Percentiles rank a stretch among this genome's conserved stretches.
phyloP scores from a whole-genome alignment of 441 rosid genomes.

The Brassica hybrid region DNA sequence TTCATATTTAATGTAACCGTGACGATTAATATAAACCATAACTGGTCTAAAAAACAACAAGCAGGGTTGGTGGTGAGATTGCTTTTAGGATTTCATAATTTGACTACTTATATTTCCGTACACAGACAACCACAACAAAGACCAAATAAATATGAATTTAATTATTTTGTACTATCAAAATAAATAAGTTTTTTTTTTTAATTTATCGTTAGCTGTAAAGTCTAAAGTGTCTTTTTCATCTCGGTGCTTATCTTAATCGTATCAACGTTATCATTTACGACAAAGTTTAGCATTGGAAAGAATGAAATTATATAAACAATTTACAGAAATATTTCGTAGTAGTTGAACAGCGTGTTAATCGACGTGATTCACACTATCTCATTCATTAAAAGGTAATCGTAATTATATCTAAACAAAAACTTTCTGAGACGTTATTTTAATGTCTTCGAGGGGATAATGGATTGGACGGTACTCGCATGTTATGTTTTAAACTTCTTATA shows the following conservation, averaged over 20 bases:
- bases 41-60: not conserved
- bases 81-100: not conserved
- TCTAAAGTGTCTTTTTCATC: conserved; percentile 13
- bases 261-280: conserved; percentile 25
- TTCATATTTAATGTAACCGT: not conserved
- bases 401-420: not conserved
- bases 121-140: conserved; percentile 1
- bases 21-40: not conserved
- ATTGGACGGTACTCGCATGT: not conserved
- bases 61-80: conserved; percentile 45
- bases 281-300: conserved; percentile 8
- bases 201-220: conserved; percentile 18
- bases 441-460: not conserved
- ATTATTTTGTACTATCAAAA: not conserved
- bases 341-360: conserved; percentile 36
- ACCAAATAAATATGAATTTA: not conserved
- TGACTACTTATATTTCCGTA: conserved; percentile 11
- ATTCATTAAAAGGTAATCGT: conserved; percentile 20
- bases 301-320: conserved; percentile 16
- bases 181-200: not conserved
- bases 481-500: not conserved
- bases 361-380: conserved; percentile 34
- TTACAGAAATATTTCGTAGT: conserved; percentile 23
- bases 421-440: not conserved
- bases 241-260: conserved; percentile 37